phyloP scores from a whole-genome alignment of 768 basidiomycete genomes.

The Podaxis pistillaris region DNA sequence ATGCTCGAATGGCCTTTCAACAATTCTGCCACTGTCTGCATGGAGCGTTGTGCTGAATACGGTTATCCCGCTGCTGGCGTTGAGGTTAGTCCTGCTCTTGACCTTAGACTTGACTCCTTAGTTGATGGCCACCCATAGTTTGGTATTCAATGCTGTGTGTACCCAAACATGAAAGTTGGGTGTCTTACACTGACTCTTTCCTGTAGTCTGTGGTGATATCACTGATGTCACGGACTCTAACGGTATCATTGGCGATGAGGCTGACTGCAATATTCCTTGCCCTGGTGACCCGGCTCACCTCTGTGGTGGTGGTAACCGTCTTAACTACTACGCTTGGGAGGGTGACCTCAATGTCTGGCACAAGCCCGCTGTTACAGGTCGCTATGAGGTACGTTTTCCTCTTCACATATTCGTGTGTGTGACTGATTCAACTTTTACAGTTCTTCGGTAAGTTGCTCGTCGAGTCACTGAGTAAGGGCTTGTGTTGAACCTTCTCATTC shows the following conservation, averaged over 20 bases:
- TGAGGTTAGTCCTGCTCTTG: constrained; percentile 34
- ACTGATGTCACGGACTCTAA: constrained; percentile 45
- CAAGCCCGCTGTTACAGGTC: constrained; percentile 60
- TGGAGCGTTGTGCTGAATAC: constrained; percentile 65
- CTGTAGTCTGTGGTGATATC: constrained; percentile 68
- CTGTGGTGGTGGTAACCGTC: constrained; percentile 58
- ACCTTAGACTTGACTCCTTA: not conserved
- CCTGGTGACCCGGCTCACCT: constrained; percentile 71
- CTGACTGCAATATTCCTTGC: constrained; percentile 53
- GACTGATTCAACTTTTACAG: constrained; percentile 24
- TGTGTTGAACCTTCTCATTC: not conserved
- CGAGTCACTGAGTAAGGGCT: not conserved
- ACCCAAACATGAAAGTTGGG: not conserved
- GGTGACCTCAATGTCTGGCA: constrained; percentile 61
- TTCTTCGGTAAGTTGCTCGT: constrained; percentile 42
- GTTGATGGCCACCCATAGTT: constrained; percentile 34
- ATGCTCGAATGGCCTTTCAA: constrained; percentile 58
- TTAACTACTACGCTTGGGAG: constrained; percentile 56
- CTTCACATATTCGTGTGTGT: not conserved
- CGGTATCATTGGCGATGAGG: constrained; percentile 37
- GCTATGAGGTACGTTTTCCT: constrained; percentile 56
- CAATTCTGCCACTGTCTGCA: constrained; percentile 63
- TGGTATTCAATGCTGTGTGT: constrained; percentile 73
- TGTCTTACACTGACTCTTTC: not conserved
- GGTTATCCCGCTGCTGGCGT: constrained; percentile 73